Evolutionary conservation across 2,329 filamentous ascomycete genomes (phyloP).

Genomic region (Penicillium fuscoglaucum): DNA sequence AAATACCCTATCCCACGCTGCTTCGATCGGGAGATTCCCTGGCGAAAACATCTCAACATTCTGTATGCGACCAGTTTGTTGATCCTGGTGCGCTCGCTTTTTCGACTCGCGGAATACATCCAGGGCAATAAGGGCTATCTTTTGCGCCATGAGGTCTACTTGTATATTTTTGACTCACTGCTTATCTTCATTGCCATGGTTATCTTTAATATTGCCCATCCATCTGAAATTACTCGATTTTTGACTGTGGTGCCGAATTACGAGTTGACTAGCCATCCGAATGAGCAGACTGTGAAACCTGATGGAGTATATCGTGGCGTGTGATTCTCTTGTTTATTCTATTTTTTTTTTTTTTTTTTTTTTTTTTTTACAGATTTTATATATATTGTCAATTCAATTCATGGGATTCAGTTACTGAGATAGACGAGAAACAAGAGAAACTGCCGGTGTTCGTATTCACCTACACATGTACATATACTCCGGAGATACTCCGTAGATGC

Average conservation of each 20-base stretch:
- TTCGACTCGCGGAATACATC: slow-evolving; percentile 1
- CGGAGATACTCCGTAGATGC: too few species aligned
- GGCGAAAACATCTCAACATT: neutral
- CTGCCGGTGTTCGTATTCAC: too few species aligned
- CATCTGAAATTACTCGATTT: neutral
- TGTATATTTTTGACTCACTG: neutral
- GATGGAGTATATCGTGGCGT: neutral
- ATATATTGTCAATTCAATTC: neutral
- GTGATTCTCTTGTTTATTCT: neutral
- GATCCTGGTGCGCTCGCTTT: neutral
- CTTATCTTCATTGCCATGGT: neutral
- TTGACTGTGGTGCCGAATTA: neutral
- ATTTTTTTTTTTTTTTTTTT: neutral
- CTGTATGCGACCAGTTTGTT: neutral
- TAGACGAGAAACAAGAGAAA: neutral
- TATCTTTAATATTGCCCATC: neutral
- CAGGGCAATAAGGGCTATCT: neutral
- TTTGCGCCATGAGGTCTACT: neutral
- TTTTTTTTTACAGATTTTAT: neutral
- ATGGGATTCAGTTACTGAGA: neutral
- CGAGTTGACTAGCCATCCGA: neutral
- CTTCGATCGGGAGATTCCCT: neutral
- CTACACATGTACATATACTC: too few species aligned
- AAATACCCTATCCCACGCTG: neutral
- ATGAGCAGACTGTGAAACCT: neutral